Evolutionary conservation across 345 rosid species (phyloP).

Genomic region (Aquilaria sinensis): DNA sequence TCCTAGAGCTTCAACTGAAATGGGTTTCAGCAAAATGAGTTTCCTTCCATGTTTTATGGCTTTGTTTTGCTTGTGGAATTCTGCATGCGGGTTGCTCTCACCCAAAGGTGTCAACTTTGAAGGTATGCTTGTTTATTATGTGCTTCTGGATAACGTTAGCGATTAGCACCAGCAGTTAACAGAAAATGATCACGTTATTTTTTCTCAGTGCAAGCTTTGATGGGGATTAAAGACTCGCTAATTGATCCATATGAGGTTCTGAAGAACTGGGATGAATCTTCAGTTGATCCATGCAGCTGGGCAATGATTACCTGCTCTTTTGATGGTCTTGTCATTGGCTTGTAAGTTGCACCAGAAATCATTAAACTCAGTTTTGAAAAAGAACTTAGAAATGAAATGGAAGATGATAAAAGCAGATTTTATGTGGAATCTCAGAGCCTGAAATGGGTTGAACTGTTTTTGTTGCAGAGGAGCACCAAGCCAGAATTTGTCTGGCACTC

Average conservation of each 20-base stretch:
- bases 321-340: constrained; percentile 50
- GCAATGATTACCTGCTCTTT: constrained; percentile 57
- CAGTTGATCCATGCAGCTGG: constrained; percentile 96
- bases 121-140: constrained; percentile 38
- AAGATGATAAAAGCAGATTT: too few relatives aligned
- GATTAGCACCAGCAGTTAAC: not conserved
- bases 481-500: constrained; percentile 69
- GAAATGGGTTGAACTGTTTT: constrained; percentile 10
- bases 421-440: not conserved
- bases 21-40: constrained; percentile 30
- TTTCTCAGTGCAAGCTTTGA: constrained; percentile 65
- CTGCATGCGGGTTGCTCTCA: constrained; percentile 58
- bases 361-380: not conserved
- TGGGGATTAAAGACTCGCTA: constrained; percentile 42
- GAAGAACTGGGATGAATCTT: constrained; percentile 60
- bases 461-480: constrained; percentile 74
- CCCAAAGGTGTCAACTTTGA: constrained; percentile 80
- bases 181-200: not conserved
- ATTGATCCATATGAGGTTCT: constrained; percentile 66
- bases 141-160: not conserved
- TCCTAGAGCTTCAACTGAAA: constrained; percentile 12
- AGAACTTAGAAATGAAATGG: too few relatives aligned
- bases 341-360: constrained; percentile 47
- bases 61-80: constrained; percentile 32
- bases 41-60: constrained; percentile 20